Evolutionary conservation across 106 monocot species (phyloP).

Genomic region (Platanthera zijinensis): DNA sequence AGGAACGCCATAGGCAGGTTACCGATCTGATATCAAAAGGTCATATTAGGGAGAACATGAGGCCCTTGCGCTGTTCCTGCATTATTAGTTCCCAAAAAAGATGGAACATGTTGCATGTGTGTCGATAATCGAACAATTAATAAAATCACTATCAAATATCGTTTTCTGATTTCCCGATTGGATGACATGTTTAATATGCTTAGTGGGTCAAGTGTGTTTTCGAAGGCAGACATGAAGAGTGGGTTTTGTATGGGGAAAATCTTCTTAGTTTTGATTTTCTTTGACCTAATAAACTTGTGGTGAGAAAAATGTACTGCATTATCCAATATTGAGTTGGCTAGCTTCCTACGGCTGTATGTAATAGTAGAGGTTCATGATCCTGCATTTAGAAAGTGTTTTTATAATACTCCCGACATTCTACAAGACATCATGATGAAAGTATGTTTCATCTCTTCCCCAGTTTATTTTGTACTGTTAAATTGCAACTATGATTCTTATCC

Average conservation of each 20-base stretch:
- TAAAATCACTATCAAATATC: too few relatives aligned
- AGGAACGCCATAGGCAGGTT: too few relatives aligned
- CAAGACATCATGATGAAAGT: slow-evolving; percentile 81
- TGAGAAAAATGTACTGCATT: slow-evolving; percentile 43
- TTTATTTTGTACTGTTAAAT: background rate
- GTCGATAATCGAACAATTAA: too few relatives aligned
- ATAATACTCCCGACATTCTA: slow-evolving; percentile 77
- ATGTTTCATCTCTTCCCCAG: slow-evolving; percentile 6
- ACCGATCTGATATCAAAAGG: too few relatives aligned
- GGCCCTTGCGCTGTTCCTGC: too few relatives aligned
- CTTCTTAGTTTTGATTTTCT: background rate
- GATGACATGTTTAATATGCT: too few relatives aligned
- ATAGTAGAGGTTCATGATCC: slow-evolving; percentile 87
- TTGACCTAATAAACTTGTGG: background rate
- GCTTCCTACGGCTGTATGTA: slow-evolving; percentile 94
- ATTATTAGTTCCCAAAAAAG: too few relatives aligned
- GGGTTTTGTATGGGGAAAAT: background rate
- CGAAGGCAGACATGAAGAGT: too few relatives aligned
- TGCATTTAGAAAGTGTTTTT: slow-evolving; percentile 78
- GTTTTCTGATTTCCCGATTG: too few relatives aligned
- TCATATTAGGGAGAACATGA: too few relatives aligned
- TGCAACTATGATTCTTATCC: background rate
- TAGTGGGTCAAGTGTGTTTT: too few relatives aligned
- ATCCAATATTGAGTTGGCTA: slow-evolving; percentile 92
- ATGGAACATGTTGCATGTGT: too few relatives aligned